Conservation (phyloP, 345 rosid species). For the Moricandia arvensis region DNA sequence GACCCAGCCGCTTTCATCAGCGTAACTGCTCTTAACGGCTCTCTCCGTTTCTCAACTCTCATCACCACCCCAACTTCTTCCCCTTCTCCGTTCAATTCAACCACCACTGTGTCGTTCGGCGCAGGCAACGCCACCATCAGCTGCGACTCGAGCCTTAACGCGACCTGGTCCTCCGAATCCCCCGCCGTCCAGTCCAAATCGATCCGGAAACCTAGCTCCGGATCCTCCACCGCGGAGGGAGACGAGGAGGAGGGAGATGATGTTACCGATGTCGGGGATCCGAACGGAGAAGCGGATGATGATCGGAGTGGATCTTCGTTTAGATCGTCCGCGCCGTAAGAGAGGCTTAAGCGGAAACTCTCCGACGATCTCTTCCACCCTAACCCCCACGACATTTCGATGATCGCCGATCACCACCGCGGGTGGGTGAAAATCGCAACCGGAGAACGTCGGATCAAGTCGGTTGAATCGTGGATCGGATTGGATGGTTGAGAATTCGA, state of each 20-base stretch:
- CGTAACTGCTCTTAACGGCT: conserved; percentile 64
- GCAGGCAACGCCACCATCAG: conserved; percentile 88
- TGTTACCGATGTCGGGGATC: conserved; percentile 43
- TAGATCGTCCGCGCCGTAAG: conserved; percentile 68
- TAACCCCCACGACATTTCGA: conserved; percentile 88
- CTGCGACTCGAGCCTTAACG: conserved; percentile 81
- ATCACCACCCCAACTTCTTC: conserved; percentile 53
- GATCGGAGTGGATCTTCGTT: conserved; percentile 50
- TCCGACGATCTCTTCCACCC: conserved; percentile 96
- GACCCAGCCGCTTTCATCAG: conserved; percentile 69
- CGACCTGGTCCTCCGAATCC: conserved; percentile 93
- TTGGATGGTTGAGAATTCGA: background rate
- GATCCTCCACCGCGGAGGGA: conserved; percentile 52
- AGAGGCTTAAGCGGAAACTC: conserved; percentile 67
- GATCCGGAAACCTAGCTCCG: conserved; percentile 61
- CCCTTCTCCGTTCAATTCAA: conserved; percentile 45
- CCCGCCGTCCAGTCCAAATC: conserved; percentile 92
- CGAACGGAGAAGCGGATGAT: conserved; percentile 43
- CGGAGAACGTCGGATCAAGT: conserved; percentile 5
- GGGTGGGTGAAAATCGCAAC: conserved; percentile 4
- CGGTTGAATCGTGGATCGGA: conserved; percentile 1
- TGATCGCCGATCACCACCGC: conserved; percentile 30
- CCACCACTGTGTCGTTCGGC: conserved; percentile 74
- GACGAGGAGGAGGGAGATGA: conserved; percentile 38
- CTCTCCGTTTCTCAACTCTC: conserved; percentile 84